phyloP scores from a whole-genome alignment of 75 land plant species.

The Pseudotsuga menziesii region DNA sequence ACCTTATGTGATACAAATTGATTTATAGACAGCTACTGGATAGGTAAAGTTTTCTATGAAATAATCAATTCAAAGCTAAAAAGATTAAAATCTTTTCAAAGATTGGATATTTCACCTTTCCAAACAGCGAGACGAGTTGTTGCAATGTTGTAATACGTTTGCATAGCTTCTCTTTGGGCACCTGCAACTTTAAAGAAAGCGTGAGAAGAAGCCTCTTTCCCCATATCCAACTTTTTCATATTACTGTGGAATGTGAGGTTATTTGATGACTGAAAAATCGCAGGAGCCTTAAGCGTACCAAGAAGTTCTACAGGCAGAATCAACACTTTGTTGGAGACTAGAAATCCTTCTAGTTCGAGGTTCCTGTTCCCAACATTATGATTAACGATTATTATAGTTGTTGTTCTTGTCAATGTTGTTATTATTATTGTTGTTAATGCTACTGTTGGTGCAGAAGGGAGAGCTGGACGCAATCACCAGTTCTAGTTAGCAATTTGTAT shows the following conservation, averaged over 20 bases:
- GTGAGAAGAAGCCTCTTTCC: neutral
- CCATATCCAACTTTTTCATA: constrained; percentile 6
- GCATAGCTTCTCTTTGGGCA: constrained; percentile 54
- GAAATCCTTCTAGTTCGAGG: neutral
- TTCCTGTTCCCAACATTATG: neutral
- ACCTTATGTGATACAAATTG: neutral
- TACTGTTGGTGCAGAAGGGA: neutral
- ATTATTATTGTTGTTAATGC: no score
- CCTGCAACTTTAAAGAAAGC: constrained; percentile 6
- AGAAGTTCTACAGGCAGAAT: neutral
- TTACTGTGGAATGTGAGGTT: constrained; percentile 8
- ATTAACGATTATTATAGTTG: no score
- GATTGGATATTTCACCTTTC: constrained; percentile 34
- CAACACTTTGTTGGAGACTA: neutral
- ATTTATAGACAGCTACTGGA: neutral
- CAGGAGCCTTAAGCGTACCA: neutral
- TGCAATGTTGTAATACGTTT: constrained; percentile 56
- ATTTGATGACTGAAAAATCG: constrained; percentile 8
- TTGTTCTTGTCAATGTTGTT: no score
- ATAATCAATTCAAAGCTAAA: neutral
- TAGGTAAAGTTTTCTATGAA: neutral
- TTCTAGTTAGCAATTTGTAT: neutral
- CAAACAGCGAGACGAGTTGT: constrained; percentile 64
- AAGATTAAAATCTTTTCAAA: neutral
- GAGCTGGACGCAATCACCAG: neutral